Evolutionary conservation across 805 yeast genomes (phyloP), one percentile per base, ranked within the genome.

Genomic region (Teunomyces lycoperdinae): DNA sequence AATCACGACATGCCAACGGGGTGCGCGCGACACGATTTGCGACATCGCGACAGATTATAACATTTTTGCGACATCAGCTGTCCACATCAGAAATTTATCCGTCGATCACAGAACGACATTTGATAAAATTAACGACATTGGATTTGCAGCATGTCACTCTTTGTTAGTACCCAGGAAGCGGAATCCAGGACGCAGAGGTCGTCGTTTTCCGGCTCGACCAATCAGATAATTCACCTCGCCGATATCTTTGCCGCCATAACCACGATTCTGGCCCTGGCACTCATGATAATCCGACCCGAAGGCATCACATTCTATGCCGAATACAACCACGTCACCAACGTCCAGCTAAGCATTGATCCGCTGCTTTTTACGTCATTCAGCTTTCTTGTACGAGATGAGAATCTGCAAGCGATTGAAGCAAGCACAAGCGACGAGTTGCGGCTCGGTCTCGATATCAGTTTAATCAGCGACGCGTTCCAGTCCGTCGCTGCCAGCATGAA

Each of bases 221-320:
- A 53, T 9, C 73, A 70, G 41, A 66, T 73, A 9, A 44, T 60
- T 17, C 77, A 73, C 50, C 55, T 73, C 30, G 64, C 74, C 1
- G 74, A 71, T 9, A 62, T 69, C 11, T 58, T 73, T 17, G 52
- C 60, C 16, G 60, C 73, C 30, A 50, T 70, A 16, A 56, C 70
- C 7, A 43, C 71, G 34, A 59, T 72, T 28, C 60, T 56, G 46
- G 42, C 60, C 14, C 70, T 70, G 36, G 77, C 73, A 5, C 52
- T 70, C 36, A 54, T 73, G 55, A 60, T 66, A 27, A 58, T 73
- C 26, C 58, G 60, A 8, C 60, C 61, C 9, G 53, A 56, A 20
- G 75, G 76, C 3, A 55, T 73, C 44, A 54, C 61, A 13, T 45
- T 73, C 17, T 70, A 64, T 46, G 44, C 71, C 4, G 74, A 70